Evolutionary conservation across 805 yeast species (phyloP).

Genomic region (Candida ortonii): DNA sequence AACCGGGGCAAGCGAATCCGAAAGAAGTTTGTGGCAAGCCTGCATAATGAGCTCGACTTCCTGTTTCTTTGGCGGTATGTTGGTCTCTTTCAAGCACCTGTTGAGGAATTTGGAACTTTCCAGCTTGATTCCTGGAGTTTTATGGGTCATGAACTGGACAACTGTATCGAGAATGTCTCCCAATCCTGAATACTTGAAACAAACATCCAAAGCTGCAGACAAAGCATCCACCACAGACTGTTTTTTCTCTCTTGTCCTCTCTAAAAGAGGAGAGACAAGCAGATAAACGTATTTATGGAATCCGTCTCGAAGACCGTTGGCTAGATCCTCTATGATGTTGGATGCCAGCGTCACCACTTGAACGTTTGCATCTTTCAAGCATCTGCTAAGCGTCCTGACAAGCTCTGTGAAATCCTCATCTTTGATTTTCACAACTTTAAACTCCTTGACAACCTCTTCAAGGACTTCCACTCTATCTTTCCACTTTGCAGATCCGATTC

Average conservation of each 20-base stretch:
- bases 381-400: conserved; percentile 61
- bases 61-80: conserved; percentile 43
- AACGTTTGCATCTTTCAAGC: conserved; percentile 84
- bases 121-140: conserved; percentile 78
- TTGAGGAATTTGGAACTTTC: conserved; percentile 65
- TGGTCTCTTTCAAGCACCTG: conserved; percentile 56
- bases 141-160: conserved; percentile 60
- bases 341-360: conserved; percentile 83
- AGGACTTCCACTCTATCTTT: conserved; percentile 86
- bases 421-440: conserved; percentile 51
- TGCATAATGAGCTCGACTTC: conserved; percentile 61
- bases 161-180: conserved; percentile 59
- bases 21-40: conserved; percentile 57
- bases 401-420: conserved; percentile 65
- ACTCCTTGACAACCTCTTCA: conserved; percentile 54
- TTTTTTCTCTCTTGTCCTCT: conserved; percentile 86
- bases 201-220: conserved; percentile 60
- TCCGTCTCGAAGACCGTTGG: conserved; percentile 58
- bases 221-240: conserved; percentile 71
- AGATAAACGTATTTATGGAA: conserved; percentile 54
- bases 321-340: conserved; percentile 56
- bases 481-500: conserved; percentile 72
- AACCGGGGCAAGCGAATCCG: conserved; percentile 82
- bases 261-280: conserved; percentile 63
- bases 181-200: conserved; percentile 50